A percentile compares a stretch with the other conserved stretches of the same genome.
Evolutionary conservation across 2,329 filamentous ascomycete genomes (phyloP).

Genomic region (Cytospora schulzeri): DNA sequence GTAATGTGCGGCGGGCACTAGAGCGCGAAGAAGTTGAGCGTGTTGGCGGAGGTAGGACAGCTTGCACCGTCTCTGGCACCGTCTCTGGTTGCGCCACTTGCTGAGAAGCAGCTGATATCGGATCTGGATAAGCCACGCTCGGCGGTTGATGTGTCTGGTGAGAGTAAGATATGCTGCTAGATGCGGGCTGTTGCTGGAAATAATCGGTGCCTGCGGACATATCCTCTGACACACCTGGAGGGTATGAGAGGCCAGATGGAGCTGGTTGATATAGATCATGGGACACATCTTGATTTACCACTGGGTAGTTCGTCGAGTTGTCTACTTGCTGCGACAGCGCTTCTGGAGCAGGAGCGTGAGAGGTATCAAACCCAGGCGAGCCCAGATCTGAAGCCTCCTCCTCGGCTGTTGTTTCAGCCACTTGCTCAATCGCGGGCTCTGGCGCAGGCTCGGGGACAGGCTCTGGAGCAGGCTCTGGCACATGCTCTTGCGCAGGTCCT

Average conservation of each 20-base stretch:
- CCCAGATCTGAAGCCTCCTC: slow-evolving; percentile 27
- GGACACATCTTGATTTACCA: slow-evolving; percentile 24
- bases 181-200: slow-evolving; percentile 7
- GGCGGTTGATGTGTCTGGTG: slow-evolving; percentile 20
- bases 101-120: background rate
- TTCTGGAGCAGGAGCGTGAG: slow-evolving; percentile 33
- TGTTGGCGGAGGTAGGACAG: slow-evolving; percentile 3
- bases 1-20: slow-evolving; percentile 22
- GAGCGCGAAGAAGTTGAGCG: slow-evolving; percentile 2
- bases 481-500: background rate
- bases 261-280: slow-evolving; percentile 37
- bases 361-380: slow-evolving; percentile 24
- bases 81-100: slow-evolving; percentile 4
- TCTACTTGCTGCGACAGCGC: slow-evolving; percentile 33
- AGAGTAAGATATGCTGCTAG: slow-evolving; percentile 13
- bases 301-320: slow-evolving; percentile 26
- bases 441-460: slow-evolving; percentile 1
- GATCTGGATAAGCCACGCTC: slow-evolving; percentile 9
- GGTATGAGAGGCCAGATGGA: slow-evolving; percentile 32
- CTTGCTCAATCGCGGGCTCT: slow-evolving; percentile 1
- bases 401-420: slow-evolving; percentile 5
- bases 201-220: slow-evolving; percentile 18
- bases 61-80: slow-evolving; percentile 1
- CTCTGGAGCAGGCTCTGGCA: background rate
- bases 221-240: slow-evolving; percentile 29